These are phyloP conservation scores for Ambrosiella xylebori DNA, from an alignment of 2,329 filamentous ascomycete species.

Conservation along the genomic window DNA sequence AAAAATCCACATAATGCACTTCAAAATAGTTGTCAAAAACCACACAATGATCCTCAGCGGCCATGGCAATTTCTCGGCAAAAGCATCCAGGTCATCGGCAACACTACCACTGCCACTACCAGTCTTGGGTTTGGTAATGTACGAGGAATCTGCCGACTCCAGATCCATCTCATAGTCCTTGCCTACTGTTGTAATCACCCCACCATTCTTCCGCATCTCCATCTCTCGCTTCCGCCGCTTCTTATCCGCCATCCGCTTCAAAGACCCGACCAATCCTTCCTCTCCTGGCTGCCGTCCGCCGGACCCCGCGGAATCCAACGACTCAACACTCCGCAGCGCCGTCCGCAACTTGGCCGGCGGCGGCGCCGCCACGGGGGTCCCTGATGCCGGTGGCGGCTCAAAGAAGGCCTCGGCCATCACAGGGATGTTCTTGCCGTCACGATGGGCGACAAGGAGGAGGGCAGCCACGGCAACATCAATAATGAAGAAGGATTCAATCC, in stretches of 20 bases:
- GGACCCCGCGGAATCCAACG: neutral
- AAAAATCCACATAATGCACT: slow-evolving; percentile 40
- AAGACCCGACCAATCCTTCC: slow-evolving; percentile 12
- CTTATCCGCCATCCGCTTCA: slow-evolving; percentile 11
- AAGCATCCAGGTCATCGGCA: neutral
- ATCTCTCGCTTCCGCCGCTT: slow-evolving; percentile 20
- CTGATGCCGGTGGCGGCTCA: slow-evolving; percentile 35
- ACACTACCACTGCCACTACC: slow-evolving; percentile 18
- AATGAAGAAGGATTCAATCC: slow-evolving; percentile 43
- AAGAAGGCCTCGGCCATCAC: slow-evolving; percentile 17
- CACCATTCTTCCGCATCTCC: slow-evolving; percentile 13
- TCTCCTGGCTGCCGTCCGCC: neutral
- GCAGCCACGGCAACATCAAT: slow-evolving; percentile 45
- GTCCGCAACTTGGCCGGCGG: slow-evolving; percentile 7
- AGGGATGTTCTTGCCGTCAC: slow-evolving; percentile 33
- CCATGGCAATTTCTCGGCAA: slow-evolving; percentile 28
- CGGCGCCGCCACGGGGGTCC: neutral
- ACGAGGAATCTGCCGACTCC: slow-evolving; percentile 41
- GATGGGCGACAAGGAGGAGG: slow-evolving; percentile 39
- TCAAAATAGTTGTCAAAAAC: slow-evolving; percentile 35
- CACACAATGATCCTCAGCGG: slow-evolving; percentile 32
- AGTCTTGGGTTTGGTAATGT: slow-evolving; percentile 21
- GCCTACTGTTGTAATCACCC: slow-evolving; percentile 16
- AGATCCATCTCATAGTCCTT: slow-evolving; percentile 45
- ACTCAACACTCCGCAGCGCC: neutral